A percentile compares a stretch with the other conserved stretches of the same genome.
phyloP scores from a whole-genome alignment of 1,139 yeast species.

The Debaryomyces psychrophilus region DNA sequence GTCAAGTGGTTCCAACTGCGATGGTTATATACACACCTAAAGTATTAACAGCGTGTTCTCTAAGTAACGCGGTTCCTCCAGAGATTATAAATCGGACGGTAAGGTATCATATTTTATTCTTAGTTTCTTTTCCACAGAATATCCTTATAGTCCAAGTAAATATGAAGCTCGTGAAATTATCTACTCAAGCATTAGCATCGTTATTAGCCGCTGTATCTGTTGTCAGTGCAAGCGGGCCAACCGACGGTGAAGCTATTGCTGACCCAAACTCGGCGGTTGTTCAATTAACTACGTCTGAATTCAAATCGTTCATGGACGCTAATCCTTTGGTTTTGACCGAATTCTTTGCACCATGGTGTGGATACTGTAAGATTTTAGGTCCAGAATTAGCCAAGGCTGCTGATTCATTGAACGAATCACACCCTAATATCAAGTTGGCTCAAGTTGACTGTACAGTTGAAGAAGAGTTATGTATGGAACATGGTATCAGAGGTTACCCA shows the following conservation, averaged over 20 bases:
- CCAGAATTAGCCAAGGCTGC: conserved; percentile 93
- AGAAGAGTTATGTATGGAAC: conserved; percentile 73
- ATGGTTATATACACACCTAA: conserved; percentile 5
- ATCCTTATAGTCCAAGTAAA: conserved; percentile 7
- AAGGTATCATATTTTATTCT: neutral
- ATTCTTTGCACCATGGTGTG: conserved; percentile 99
- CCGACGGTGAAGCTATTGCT: conserved; percentile 66
- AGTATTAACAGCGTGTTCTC: conserved; percentile 10
- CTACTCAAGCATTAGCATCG: conserved; percentile 42
- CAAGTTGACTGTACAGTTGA: conserved; percentile 94
- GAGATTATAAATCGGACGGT: conserved; percentile 4
- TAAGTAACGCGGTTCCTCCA: conserved; percentile 5
- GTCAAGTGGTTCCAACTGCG: neutral
- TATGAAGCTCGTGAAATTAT: conserved; percentile 48
- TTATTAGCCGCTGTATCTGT: conserved; percentile 41
- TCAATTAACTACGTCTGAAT: conserved; percentile 63
- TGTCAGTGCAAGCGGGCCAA: conserved; percentile 41
- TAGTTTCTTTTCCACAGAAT: neutral
- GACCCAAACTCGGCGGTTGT: conserved; percentile 88
- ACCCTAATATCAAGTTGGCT: conserved; percentile 70
- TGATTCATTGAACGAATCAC: conserved; percentile 60
- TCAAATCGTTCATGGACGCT: conserved; percentile 64
- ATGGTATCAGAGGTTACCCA: conserved; percentile 88
- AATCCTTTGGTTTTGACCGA: conserved; percentile 89
- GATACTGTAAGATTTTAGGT: conserved; percentile 93